Evolutionary conservation across 306 rosid genomes (phyloP).

Genomic region (Lablab purpureus): DNA sequence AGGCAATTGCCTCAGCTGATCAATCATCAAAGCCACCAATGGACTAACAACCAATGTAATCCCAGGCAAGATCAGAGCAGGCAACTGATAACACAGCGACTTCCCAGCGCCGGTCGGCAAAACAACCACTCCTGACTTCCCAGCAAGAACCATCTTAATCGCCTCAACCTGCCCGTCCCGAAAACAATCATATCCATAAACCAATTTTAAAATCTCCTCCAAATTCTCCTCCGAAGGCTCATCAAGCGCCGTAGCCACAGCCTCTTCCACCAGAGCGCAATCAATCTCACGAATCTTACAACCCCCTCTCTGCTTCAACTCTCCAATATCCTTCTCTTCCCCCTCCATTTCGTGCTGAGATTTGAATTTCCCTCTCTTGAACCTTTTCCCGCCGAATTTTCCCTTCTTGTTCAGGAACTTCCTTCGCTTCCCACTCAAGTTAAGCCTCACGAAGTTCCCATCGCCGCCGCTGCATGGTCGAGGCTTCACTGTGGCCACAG

Average conservation of each 20-base stretch:
- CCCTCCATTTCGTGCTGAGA: conserved; percentile 43
- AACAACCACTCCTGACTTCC: conserved; percentile 81
- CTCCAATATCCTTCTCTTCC: conserved; percentile 35
- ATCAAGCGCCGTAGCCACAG: conserved; percentile 49
- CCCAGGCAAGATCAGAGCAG: conserved; percentile 84
- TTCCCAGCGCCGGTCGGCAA: conserved; percentile 97
- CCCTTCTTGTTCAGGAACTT: conserved; percentile 62
- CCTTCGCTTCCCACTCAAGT: conserved; percentile 60
- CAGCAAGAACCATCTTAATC: conserved; percentile 73
- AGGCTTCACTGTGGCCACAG: conserved; percentile 57
- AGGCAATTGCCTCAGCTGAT: conserved; percentile 88
- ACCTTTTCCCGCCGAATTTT: conserved; percentile 44
- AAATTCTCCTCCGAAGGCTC: conserved; percentile 77
- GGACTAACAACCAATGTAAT: conserved; percentile 90
- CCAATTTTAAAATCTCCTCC: conserved; percentile 62
- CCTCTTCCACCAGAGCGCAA: conserved; percentile 54
- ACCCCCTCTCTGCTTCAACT: conserved; percentile 47
- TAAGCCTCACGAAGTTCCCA: conserved; percentile 85
- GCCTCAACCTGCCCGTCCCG: conserved; percentile 90
- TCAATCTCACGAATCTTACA: conserved; percentile 51
- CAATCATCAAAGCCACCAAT: conserved; percentile 90
- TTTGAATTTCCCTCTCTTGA: conserved; percentile 54
- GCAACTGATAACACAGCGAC: conserved; percentile 90
- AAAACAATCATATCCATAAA: conserved; percentile 76
- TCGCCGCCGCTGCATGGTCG: conserved; percentile 52